Evolutionary conservation across 345 rosid species (phyloP), one percentile per base, ranked within the genome.

Genomic region (Adansonia digitata): DNA sequence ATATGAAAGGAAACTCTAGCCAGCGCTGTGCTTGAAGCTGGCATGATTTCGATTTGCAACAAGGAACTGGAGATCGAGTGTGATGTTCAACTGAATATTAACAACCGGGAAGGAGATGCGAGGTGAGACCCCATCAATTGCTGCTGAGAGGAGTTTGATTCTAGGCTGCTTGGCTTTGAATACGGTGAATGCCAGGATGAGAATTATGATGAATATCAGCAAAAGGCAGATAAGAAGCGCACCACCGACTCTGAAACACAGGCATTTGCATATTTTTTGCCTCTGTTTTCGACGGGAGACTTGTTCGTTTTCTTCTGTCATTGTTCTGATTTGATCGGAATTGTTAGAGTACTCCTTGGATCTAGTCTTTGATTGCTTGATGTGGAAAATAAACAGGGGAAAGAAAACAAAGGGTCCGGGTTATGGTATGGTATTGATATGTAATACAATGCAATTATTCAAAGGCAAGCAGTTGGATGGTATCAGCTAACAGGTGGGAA

Each of bases 121-220:
- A 5, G 88, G 86, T 48, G 86, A 59, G 53, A 86, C 31, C 31
- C 90, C 90, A 5, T 81, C 80, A 5, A 88, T 45, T 42, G 72
- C 46, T 15, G 85, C 81, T 4, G 86, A 82, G 71, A 82, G 45
- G 35, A 86, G 49, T 4, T 70, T 22, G 27, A 75, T 52, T 29
- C 10, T 67, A 20, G 85, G 87, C 17, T 80, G 62, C 77, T 73
- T 83, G 31, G 74, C 18, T 78, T 84, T 84, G 74, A 88, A 83
- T 2, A 88, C 71, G 1, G 91, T 86, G 29, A 88, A 20, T 9
- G 78, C 81, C 15, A 86, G 82, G 65, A 86, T 67, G 18, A 88
- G 80, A 40, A 74, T 1, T 27, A 81, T 17, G 43, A 83, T 22
- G 71, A 67, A 77, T 0, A 82, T 4, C 55, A 82, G 22, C 14